Evolutionary conservation across 129 eudicot genomes (phyloP).

Genomic region (Flaveria brownii): DNA sequence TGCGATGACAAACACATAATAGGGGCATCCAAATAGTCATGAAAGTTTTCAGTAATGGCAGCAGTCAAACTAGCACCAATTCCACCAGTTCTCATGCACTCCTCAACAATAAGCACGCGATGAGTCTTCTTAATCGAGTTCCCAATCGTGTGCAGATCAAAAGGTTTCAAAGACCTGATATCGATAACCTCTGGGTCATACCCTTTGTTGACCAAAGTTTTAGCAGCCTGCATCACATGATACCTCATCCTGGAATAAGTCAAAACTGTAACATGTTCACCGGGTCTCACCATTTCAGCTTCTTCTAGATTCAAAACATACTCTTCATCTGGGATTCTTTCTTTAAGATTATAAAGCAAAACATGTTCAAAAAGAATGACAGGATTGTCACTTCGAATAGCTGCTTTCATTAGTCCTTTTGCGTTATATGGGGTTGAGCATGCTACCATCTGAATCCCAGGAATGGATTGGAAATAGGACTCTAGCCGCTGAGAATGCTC

Average conservation of each 20-base stretch:
- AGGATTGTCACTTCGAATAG: conserved; percentile 89
- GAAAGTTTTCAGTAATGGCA: conserved; percentile 79
- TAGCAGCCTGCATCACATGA: conserved; percentile 92
- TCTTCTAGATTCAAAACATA: conserved; percentile 72
- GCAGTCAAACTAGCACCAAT: conserved; percentile 99
- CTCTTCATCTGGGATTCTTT: conserved; percentile 87
- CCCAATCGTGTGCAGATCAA: conserved; percentile 85
- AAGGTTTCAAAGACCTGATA: conserved; percentile 85
- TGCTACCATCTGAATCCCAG: conserved; percentile 99
- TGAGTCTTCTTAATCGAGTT: conserved; percentile 93
- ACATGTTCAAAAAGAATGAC: conserved; percentile 92
- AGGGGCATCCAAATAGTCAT: conserved; percentile 91
- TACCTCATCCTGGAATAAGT: conserved; percentile 93
- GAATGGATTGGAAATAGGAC: conserved; percentile 93
- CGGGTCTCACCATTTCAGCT: conserved; percentile 95
- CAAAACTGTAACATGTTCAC: conserved; percentile 82
- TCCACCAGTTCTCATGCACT: conserved; percentile 96
- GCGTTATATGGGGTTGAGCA: conserved; percentile 97
- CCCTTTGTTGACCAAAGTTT: conserved; percentile 89
- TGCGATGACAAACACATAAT: conserved; percentile 88
- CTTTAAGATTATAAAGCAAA: conserved; percentile 79
- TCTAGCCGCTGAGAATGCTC: conserved; percentile 96
- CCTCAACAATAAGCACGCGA: conserved; percentile 89
- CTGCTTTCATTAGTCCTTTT: conserved; percentile 94
- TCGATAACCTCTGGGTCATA: conserved; percentile 95